Conservation (phyloP, 148 eudicot genomes). For the Diospyros lotus region DNA sequence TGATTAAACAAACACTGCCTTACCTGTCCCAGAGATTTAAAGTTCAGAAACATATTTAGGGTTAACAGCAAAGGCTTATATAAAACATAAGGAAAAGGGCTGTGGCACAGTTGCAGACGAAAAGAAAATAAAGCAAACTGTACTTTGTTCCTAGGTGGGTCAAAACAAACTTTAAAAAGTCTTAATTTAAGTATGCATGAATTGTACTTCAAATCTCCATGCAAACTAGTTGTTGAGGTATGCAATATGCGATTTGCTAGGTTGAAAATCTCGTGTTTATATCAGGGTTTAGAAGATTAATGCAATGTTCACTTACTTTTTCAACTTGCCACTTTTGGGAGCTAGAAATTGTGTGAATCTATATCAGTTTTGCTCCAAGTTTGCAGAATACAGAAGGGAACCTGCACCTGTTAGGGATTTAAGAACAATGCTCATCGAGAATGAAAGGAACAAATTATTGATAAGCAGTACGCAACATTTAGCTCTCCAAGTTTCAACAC, state of each 20-base stretch:
- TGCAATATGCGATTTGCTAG: conserved; percentile 12
- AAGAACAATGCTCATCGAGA: not conserved
- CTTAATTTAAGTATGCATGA: conserved; percentile 26
- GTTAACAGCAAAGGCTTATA: not conserved
- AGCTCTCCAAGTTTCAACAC: too few relatives aligned
- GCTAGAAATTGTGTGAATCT: not conserved
- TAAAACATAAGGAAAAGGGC: not conserved
- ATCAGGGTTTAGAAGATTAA: not conserved
- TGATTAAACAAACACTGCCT: not conserved
- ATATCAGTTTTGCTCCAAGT: too few relatives aligned
- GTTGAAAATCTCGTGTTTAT: not conserved
- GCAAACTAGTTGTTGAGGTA: conserved; percentile 21
- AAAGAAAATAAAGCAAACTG: conserved; percentile 21
- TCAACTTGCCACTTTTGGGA: not conserved
- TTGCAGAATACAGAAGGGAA: not conserved
- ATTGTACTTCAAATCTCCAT: conserved; percentile 26
- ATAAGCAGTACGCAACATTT: too few relatives aligned
- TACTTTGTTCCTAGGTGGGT: conserved; percentile 40
- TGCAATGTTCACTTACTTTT: not conserved
- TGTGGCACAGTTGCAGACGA: conserved; percentile 12
- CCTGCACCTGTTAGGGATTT: not conserved
- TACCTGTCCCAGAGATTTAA: not conserved
- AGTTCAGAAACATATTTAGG: not conserved
- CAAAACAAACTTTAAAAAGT: conserved; percentile 19
- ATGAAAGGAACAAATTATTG: not conserved